Base-by-base conservation (phyloP, 2,329 filamentous ascomycete species). In the Colletotrichum sp. region DNA sequence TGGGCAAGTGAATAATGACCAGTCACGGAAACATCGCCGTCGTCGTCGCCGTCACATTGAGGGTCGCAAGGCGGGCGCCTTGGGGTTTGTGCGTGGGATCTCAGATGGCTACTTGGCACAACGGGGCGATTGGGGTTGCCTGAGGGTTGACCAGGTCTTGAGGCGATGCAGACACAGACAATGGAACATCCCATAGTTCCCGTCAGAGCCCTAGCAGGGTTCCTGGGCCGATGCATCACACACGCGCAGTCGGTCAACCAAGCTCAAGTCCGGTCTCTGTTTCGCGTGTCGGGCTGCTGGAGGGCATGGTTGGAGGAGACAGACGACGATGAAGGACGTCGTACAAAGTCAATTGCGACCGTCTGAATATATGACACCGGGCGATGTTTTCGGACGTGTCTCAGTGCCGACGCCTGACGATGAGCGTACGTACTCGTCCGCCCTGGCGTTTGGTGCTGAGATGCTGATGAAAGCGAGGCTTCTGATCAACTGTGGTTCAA, bases 351-450 rank as follows among this genome's bases (percentile, higher is more conserved):
- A 66, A 71, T 71, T 66, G 48, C 34, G 36, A 38, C 30, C 68
- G 30, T 75, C 72, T 62, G 68, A 75, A 66, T 55, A 71, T 56
- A n/a, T 66, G 72, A 71, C 60, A 55, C 72, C 36, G 52, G 16
- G 55, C 21, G 21, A 38, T 66, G 72, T 71, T 75, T 75, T 75
- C 72, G 28, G 68, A 52, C 61, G 61, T 71, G 72, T 75, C 72
- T 75, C 72, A 71, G 72, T 66, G 28, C 60, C 30, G 21, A 65
- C n/a, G 34, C 60, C 52, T 71, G 67, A 66, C 28, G 36, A 26
- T 36, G 48, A 43, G 68, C 52, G 30, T 71, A 71, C 67, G 67
- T 66, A 71, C 36, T 55, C 36, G 38, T 16, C 18, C 34, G 67
- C 48, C 34, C 34, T 71, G 58, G 21, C 26, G 38, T 28, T 65